Base-by-base conservation (phyloP, 78 protist genomes). In the Dictyostelium brefeldianum region DNA sequence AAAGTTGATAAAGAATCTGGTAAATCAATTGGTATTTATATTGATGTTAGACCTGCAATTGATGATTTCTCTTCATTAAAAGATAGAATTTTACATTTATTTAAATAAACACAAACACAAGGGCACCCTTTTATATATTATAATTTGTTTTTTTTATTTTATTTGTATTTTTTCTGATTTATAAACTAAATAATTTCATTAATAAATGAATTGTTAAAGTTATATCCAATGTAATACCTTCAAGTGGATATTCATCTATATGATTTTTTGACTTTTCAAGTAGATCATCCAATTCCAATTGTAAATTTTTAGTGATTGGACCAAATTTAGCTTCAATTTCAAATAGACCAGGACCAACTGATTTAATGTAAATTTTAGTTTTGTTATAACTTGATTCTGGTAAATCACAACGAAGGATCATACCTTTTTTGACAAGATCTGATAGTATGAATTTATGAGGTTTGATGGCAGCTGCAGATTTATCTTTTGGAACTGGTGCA, bases 21-120 rank as follows among this genome's bases (percentile, higher is more conserved):
- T 74, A 82, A 78, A 67, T 36, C 91, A 51, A 65, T 87, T 64
- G 96, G 93, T 50, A 92, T 92, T 71, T 78, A 92, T 81, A 54
- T 92, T 1, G 96, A 92, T 75, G 96, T 81, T 59, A 79, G 96
- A 59, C 96, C 96, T 27, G 96, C 96, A 17, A 75, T 75, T 3
- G 96, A 92, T 77, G 93, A 87, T 65, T 29, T 77, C 7, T 17
- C 29, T 20, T 59, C 65, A 50, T 65, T 87, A 65, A 77, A 20
- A 57, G 80, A 77, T 71, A 87, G 93, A 78, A 1, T 87, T 18
- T 57, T 43, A 20, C 79, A 87, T 36, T n/a, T 87, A 47, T 87
- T 74, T 25, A 83, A 83, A 25, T 83, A 71, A 83, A 27, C 20
- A 53, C 43, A 20, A 73, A 73, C 46, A 43, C 5, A 12, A 25